Evolutionary conservation across 495 filamentous ascomycete genomes (phyloP).

Genomic region (Aspergillus wentii): DNA sequence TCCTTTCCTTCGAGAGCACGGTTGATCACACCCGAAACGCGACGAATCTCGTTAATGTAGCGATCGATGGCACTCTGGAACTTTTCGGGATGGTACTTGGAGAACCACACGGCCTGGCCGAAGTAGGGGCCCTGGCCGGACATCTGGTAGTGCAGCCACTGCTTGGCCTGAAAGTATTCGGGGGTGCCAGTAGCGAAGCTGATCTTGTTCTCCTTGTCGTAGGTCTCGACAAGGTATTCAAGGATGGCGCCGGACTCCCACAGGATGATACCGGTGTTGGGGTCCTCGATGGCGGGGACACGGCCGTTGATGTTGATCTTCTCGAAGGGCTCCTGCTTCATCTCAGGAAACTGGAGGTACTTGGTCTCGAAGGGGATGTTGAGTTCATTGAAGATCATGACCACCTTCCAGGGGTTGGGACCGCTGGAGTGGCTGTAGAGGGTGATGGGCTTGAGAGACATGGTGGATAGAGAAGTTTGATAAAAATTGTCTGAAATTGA

Average conservation of each 20-base stretch:
- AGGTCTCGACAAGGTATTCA: constrained; percentile 66
- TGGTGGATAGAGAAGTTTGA: constrained; percentile 8
- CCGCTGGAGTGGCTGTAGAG: constrained; percentile 37
- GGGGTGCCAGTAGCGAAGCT: constrained; percentile 44
- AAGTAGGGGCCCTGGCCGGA: constrained; percentile 69
- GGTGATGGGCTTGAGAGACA: constrained; percentile 42
- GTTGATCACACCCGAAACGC: constrained; percentile 57
- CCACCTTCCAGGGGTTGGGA: constrained; percentile 64
- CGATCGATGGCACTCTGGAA: constrained; percentile 53
- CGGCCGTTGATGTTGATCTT: constrained; percentile 72
- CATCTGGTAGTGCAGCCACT: constrained; percentile 65
- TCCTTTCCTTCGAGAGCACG: constrained; percentile 42
- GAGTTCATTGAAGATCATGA: constrained; percentile 60
- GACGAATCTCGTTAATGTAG: constrained; percentile 55
- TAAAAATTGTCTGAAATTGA: too few species aligned
- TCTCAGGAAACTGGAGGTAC: constrained; percentile 35
- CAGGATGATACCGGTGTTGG: constrained; percentile 59
- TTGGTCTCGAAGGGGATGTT: constrained; percentile 48
- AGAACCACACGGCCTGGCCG: constrained; percentile 56
- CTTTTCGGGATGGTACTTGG: constrained; percentile 49
- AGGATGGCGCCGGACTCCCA: constrained; percentile 76
- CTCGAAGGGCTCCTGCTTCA: constrained; percentile 53
- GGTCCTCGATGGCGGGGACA: constrained; percentile 55
- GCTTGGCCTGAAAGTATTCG: constrained; percentile 51
- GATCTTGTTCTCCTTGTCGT: constrained; percentile 58